phyloP scores from a whole-genome alignment of 805 yeast species.

The Candida pseudoglaebosa region DNA sequence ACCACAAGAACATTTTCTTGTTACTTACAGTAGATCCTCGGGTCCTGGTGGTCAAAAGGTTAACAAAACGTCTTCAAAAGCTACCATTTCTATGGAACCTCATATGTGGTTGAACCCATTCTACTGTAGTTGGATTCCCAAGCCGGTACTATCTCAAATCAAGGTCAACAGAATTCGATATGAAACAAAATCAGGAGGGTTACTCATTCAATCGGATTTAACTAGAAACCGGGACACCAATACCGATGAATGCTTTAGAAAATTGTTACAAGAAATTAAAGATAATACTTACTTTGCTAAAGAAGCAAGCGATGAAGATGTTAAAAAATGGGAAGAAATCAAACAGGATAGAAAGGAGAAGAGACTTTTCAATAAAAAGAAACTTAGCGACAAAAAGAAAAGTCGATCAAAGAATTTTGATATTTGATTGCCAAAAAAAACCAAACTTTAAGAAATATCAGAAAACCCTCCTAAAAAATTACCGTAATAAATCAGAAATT shows the following conservation, averaged over 20 bases:
- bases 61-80: slow-evolving; percentile 66
- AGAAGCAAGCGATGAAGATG: slow-evolving; percentile 45
- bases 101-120: slow-evolving; percentile 41
- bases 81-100: slow-evolving; percentile 49
- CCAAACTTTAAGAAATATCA: not conserved
- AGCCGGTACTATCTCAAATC: slow-evolving; percentile 42
- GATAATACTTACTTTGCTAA: slow-evolving; percentile 42
- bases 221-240: slow-evolving; percentile 58
- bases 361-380: slow-evolving; percentile 31
- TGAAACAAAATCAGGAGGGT: slow-evolving; percentile 50
- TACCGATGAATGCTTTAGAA: slow-evolving; percentile 53
- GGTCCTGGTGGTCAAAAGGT: slow-evolving; percentile 92
- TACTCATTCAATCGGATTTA: slow-evolving; percentile 59
- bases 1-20: slow-evolving; percentile 43
- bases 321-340: slow-evolving; percentile 48
- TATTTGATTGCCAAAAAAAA: slow-evolving; percentile 2
- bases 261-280: slow-evolving; percentile 52
- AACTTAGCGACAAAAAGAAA: slow-evolving; percentile 36
- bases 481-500: too few relatives aligned
- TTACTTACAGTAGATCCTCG: slow-evolving; percentile 55
- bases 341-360: slow-evolving; percentile 28
- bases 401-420: slow-evolving; percentile 34
- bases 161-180: slow-evolving; percentile 42
- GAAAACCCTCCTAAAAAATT: too few relatives aligned
- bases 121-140: slow-evolving; percentile 56